These are phyloP conservation scores for Aspergillus caelatus DNA, from an alignment of 2,329 filamentous ascomycete genomes.

Conservation along the genomic window DNA sequence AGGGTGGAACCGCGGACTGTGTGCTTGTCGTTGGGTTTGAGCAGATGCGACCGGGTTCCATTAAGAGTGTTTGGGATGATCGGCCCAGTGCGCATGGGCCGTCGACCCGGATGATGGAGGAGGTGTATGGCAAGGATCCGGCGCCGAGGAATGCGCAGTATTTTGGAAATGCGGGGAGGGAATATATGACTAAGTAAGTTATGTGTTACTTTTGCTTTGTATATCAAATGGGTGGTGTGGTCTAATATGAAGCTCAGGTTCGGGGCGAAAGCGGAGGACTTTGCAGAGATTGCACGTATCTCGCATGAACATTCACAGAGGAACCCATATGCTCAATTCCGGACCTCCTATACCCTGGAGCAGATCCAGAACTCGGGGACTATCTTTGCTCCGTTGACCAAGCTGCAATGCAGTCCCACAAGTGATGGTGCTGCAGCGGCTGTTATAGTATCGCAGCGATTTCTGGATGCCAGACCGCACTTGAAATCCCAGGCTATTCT, in stretches of 20 bases:
- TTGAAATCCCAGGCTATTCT: slow-evolving; percentile 77
- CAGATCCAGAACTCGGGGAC: slow-evolving; percentile 73
- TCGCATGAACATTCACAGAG: slow-evolving; percentile 90
- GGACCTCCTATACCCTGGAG: slow-evolving; percentile 82
- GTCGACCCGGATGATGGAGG: slow-evolving; percentile 73
- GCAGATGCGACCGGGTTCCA: slow-evolving; percentile 84
- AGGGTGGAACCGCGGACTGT: slow-evolving; percentile 78
- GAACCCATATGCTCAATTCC: slow-evolving; percentile 96
- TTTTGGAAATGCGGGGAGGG: slow-evolving; percentile 88
- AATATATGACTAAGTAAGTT: slow-evolving; percentile 87
- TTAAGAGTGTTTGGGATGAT: slow-evolving; percentile 49
- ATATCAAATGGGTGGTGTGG: too few relatives aligned
- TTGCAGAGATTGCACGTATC: slow-evolving; percentile 88
- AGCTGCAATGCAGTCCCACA: slow-evolving; percentile 96
- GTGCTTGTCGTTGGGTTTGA: slow-evolving; percentile 96
- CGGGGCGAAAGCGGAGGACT: slow-evolving; percentile 79
- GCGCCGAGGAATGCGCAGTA: slow-evolving; percentile 85
- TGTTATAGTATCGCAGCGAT: slow-evolving; percentile 82
- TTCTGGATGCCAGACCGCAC: slow-evolving; percentile 80
- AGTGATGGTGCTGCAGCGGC: slow-evolving; percentile 89
- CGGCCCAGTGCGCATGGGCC: slow-evolving; percentile 76
- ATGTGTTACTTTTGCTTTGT: neutral
- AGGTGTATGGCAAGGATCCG: slow-evolving; percentile 76
- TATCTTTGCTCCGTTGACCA: slow-evolving; percentile 85
- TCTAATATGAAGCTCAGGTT: slow-evolving; percentile 54